phyloP scores from a whole-genome alignment of 768 basidiomycete species.

The Gautieria morchelliformis region DNA sequence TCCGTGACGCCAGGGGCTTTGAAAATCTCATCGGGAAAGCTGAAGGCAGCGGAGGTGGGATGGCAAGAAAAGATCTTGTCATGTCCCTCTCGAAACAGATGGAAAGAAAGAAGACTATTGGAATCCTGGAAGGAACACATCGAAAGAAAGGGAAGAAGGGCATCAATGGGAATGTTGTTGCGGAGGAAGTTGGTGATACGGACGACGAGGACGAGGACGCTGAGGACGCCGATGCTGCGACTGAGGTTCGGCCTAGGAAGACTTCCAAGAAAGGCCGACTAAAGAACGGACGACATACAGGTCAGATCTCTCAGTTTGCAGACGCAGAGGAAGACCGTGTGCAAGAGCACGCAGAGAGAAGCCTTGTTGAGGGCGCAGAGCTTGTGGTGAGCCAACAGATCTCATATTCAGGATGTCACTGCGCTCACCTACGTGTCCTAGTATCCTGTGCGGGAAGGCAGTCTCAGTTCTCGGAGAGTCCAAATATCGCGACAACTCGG shows the following conservation, averaged over 20 bases:
- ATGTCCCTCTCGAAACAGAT: conserved; percentile 72
- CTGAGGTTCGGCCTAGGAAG: conserved; percentile 20
- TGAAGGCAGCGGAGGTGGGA: conserved; percentile 32
- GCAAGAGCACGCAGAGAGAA: conserved; percentile 80
- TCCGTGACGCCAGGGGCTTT: conserved; percentile 74
- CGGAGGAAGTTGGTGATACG: conserved; percentile 14
- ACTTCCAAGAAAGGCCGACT: not conserved
- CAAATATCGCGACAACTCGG: not conserved
- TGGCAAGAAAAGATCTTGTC: conserved; percentile 78
- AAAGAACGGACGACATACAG: conserved; percentile 14
- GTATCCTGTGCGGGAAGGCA: not conserved
- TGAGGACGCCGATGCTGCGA: conserved; percentile 24
- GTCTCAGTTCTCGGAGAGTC: not conserved
- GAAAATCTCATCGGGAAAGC: conserved; percentile 51
- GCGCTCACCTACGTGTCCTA: not conserved
- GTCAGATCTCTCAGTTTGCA: conserved; percentile 75
- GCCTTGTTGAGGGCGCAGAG: conserved; percentile 63
- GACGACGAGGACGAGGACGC: conserved; percentile 21
- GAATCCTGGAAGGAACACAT: conserved; percentile 63
- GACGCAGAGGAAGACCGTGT: conserved; percentile 70
- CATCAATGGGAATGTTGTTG: conserved; percentile 26
- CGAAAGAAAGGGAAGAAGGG: conserved; percentile 12
- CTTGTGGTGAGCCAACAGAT: conserved; percentile 35
- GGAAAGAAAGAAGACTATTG: conserved; percentile 76
- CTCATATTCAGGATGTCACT: not conserved